Base-by-base conservation (phyloP, 106 monocot genomes). In the Acorus gramineus region DNA sequence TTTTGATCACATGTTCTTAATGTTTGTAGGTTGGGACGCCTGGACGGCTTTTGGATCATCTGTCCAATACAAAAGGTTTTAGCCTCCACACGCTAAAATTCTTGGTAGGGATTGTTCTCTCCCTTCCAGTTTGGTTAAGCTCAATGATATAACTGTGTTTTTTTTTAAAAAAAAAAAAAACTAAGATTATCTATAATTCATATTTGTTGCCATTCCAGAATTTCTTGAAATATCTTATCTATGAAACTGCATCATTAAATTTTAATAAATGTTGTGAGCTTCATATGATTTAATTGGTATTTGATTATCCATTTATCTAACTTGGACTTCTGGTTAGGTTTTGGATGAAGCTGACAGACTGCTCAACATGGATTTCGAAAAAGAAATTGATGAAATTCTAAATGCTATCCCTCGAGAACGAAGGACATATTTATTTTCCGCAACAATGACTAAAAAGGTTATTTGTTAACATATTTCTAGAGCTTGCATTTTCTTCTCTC, bases 381-480 rank as follows among this genome's bases (percentile, higher is more conserved):
- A 88, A 79, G 82, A 73, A 64, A 74, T 96, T 62, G 87, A 90
- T 75, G 90, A 96, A 11, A 96, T 96, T 52, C 61, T 96, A 62
- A 87, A 85, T 61, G 87, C 59, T 59, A 83, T 98, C 57, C 91
- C 96, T 66, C 67, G 83, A 66, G 96, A 98, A 48, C 79, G 91
- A 53, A 79, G 77, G 56, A 98, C 96, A 43, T 98, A 74, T 48
- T 66, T 98, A 8, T 98, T 98, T 71, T 98, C 96, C 65, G 96
- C 96, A 42, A 98, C 96, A 58, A 98, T 98, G 96, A 98, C 91
- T 2, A 91, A 88, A 60, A 98, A 98, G 91, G 96, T 98, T 14
- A 66, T 8, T 7, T 46, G 5, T 53, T 1, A 5, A 28, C 1
- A 28, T 28, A 28, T 28, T 28, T 28, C n/a, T 63, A 13, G 1